A percentile compares a stretch with the other conserved stretches of the same genome.
Conservation (phyloP, 306 rosid genomes). For the Sicyos baderoa region DNA sequence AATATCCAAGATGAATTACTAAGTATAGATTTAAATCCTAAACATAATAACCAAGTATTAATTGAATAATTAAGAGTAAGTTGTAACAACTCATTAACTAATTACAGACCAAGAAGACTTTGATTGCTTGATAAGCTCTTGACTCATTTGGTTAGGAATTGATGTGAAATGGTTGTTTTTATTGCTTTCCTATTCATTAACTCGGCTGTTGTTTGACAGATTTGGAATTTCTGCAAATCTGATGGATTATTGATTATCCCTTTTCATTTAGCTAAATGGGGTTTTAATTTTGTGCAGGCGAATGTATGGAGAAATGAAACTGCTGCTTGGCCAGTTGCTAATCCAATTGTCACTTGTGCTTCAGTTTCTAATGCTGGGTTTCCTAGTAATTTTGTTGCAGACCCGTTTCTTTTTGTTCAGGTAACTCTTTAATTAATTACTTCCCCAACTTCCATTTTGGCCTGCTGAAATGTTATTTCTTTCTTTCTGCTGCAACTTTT, state of each 20-base stretch:
- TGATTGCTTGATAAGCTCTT: background rate
- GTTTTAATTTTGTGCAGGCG: constrained; percentile 39
- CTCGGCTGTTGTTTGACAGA: background rate
- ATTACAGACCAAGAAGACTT: too few species aligned
- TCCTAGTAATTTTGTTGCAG: constrained; percentile 96
- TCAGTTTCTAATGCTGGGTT: constrained; percentile 82
- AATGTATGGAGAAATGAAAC: constrained; percentile 58
- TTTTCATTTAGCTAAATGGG: constrained; percentile 12
- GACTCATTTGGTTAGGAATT: constrained; percentile 3
- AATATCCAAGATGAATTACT: too few species aligned
- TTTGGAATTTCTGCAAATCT: constrained; percentile 11
- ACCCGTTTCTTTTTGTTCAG: constrained; percentile 86
- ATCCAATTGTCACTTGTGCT: constrained; percentile 90
- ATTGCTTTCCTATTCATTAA: background rate
- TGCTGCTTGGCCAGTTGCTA: constrained; percentile 96
- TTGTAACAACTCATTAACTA: too few species aligned
- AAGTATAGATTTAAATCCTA: too few species aligned
- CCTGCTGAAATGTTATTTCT: constrained; percentile 1
- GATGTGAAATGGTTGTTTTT: background rate
- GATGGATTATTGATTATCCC: constrained; percentile 14
- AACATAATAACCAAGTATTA: too few species aligned
- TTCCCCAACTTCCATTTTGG: constrained; percentile 16
- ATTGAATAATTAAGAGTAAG: too few species aligned
- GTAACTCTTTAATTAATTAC: constrained; percentile 28
- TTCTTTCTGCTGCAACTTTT: background rate